Evolutionary conservation across 768 basidiomycete genomes (phyloP).

Genomic region (Rhodosporidiobolus odoratus): DNA sequence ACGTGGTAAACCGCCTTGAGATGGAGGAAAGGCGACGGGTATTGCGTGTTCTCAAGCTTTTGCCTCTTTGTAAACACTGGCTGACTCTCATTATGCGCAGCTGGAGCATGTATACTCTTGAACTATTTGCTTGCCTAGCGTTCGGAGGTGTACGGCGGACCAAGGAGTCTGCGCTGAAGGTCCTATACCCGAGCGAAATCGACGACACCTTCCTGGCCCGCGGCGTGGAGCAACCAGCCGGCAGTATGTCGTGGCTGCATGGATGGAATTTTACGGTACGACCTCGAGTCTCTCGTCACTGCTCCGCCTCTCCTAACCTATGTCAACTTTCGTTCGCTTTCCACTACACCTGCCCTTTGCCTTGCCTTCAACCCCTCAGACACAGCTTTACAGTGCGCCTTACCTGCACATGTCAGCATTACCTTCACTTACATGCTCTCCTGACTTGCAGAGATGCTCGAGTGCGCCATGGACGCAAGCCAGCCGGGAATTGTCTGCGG

Average conservation of each 20-base stretch:
- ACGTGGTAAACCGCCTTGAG: not conserved
- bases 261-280: slow-evolving; percentile 3
- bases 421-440: not conserved
- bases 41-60: not conserved
- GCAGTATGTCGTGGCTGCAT: not conserved
- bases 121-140: not conserved
- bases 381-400: not conserved
- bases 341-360: not conserved
- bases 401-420: not conserved
- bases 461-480: not conserved
- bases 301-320: too few species aligned
- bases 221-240: too few species aligned
- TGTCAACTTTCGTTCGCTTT: not conserved
- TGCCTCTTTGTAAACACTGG: not conserved
- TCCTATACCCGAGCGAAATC: not conserved
- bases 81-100: not conserved
- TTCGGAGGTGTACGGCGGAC: not conserved
- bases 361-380: not conserved
- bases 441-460: not conserved
- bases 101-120: slow-evolving; percentile 7
- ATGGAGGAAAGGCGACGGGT: not conserved
- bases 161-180: not conserved
- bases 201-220: not conserved
- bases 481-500: not conserved
- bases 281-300: too few species aligned